Conservation (phyloP, 2,329 filamentous ascomycete genomes). For the Scedosporium aurantiacum region DNA sequence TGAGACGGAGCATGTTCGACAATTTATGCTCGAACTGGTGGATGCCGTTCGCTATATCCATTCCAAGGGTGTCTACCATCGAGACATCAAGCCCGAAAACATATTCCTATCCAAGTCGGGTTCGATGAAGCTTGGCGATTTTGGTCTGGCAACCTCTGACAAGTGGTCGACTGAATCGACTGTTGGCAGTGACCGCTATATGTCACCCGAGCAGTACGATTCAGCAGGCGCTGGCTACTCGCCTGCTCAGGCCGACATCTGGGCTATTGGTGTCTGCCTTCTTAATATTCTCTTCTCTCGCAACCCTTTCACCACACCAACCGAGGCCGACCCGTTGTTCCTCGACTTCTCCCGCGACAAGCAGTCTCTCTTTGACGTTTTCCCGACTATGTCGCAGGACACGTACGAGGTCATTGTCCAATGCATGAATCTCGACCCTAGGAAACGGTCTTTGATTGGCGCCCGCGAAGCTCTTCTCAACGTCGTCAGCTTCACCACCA, state of each 20-base stretch:
- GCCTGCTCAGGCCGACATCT: constrained; percentile 86
- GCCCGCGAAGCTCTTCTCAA: constrained; percentile 69
- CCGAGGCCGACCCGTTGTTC: constrained; percentile 83
- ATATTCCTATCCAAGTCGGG: constrained; percentile 85
- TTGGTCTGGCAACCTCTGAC: constrained; percentile 83
- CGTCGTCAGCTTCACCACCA: constrained; percentile 82
- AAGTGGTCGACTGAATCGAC: constrained; percentile 85
- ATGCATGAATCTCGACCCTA: constrained; percentile 83
- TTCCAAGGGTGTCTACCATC: constrained; percentile 81
- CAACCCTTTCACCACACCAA: constrained; percentile 89
- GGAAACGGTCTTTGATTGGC: constrained; percentile 70
- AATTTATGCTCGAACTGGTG: constrained; percentile 92
- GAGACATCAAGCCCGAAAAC: constrained; percentile 99
- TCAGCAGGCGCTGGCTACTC: constrained; percentile 80
- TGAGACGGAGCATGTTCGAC: constrained; percentile 91
- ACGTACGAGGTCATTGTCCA: constrained; percentile 88
- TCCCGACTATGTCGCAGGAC: constrained; percentile 96
- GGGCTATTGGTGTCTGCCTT: constrained; percentile 93
- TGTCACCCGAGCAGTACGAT: constrained; percentile 97
- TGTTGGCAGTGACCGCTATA: constrained; percentile 96
- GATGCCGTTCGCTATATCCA: constrained; percentile 87
- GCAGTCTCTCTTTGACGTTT: constrained; percentile 94
- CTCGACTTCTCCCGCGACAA: constrained; percentile 87
- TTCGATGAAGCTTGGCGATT: constrained; percentile 92
- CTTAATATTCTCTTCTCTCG: constrained; percentile 94